Base-by-base conservation (phyloP, 1,284 basidiomycete genomes). In the Irpex sp. region DNA sequence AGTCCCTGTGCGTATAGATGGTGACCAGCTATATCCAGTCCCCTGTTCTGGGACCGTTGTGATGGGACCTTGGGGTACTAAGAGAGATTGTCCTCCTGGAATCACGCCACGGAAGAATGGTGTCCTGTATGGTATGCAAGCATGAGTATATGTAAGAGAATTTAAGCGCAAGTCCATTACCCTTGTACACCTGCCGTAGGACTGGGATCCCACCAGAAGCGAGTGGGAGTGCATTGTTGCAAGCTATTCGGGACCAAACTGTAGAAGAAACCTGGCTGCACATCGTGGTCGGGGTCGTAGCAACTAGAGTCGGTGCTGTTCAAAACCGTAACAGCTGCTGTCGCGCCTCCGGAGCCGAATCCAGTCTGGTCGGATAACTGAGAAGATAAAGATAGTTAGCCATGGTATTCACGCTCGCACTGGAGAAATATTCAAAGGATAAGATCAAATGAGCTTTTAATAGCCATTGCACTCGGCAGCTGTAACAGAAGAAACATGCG, bases 291-390 rank as follows among this genome's bases (percentile, higher is more conserved):
- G 6, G 84, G 52, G 65, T 88, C 77, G 69, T 47, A 89, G 73
- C 91, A 93, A 60, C 80, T 82, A n/a, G 79, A 67, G 69, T 88
- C 83, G 52, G 74, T 75, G 2, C 84, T 87, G 13, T 71, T 69
- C 19, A 69, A 68, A 37, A 92, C 88, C 62, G 77, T 80, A 2
- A 83, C 85, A 1, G 85, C 82, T 2, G 83, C 82, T 63, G 86
- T 91, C 0, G 91, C 91, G 4, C 92, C 91, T 6, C 92, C 91
- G 0, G 85, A 79, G 8, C 87, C 91, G 69, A 92, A 91, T 1
- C 84, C 86, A 2, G 79, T 79, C 54, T 77, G 77, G 69, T 93
- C 91, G 72, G 88, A 90, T 66, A 92, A 82, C 90, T 92, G 67
- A 11, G 64, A 26, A 49, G 63, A 34, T 49, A 26, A 59, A 38